Evolutionary conservation across 2,329 filamentous ascomycete genomes (phyloP).

Genomic region (Arthroderma sp.): DNA sequence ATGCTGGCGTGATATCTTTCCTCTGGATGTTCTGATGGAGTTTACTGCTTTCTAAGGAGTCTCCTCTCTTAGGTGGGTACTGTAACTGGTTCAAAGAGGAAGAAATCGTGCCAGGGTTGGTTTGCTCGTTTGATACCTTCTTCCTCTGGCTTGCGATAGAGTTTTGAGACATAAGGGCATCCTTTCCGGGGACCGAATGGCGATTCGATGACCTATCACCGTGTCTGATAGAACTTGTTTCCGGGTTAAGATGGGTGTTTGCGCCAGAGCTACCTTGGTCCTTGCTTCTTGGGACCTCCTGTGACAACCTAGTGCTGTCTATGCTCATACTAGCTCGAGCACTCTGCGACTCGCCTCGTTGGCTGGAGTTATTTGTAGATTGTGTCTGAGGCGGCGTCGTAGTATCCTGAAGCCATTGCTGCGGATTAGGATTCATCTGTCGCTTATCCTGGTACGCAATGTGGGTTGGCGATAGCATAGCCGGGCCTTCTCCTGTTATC

Average conservation of each 20-base stretch:
- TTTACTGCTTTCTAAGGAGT: constrained; percentile 44
- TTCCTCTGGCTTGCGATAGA: not conserved
- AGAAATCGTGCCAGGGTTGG: constrained; percentile 2
- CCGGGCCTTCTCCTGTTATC: not conserved
- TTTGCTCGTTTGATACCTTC: not conserved
- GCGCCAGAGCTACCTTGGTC: not conserved
- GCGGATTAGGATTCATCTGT: constrained; percentile 41
- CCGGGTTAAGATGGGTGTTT: not conserved
- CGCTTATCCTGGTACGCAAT: constrained; percentile 84
- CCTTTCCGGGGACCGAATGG: constrained; percentile 13
- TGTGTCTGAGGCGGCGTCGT: constrained; percentile 9
- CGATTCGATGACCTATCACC: constrained; percentile 17
- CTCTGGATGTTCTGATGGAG: constrained; percentile 45
- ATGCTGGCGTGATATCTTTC: constrained; percentile 46
- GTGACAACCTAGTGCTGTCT: not conserved
- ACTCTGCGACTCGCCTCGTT: not conserved
- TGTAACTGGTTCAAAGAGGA: constrained; percentile 19
- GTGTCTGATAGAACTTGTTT: not conserved
- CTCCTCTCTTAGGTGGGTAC: constrained; percentile 43
- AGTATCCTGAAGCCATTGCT: constrained; percentile 23
- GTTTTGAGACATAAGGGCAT: not conserved
- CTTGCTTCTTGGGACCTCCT: not conserved
- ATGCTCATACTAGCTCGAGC: not conserved
- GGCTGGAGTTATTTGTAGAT: not conserved
- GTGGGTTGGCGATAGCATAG: constrained; percentile 38